Conservation (phyloP, 306 rosid genomes). For the Malus orientalis region DNA sequence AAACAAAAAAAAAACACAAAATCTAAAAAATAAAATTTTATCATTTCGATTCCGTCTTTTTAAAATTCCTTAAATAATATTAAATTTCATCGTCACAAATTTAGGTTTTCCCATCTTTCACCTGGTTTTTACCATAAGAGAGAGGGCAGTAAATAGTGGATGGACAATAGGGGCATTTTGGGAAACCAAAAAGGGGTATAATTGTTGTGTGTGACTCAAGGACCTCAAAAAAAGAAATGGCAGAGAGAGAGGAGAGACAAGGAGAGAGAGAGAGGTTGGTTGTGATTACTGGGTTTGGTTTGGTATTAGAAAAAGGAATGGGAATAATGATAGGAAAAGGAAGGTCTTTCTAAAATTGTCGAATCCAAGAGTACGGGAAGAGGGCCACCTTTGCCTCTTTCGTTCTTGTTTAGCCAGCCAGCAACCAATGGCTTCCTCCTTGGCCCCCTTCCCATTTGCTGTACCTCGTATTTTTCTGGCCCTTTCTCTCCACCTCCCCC, state of each 20-base stretch:
- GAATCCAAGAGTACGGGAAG: conserved; percentile 96
- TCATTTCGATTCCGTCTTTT: too few species aligned
- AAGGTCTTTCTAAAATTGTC: conserved; percentile 65
- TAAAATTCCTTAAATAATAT: too few species aligned
- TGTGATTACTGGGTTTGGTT: conserved; percentile 13
- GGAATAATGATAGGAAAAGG: conserved; percentile 61
- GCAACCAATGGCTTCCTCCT: conserved; percentile 26
- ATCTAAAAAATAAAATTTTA: too few species aligned
- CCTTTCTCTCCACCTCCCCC: conserved; percentile 17
- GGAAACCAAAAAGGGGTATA: background rate
- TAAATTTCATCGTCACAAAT: background rate
- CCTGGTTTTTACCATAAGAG: conserved; percentile 33
- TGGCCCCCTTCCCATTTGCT: conserved; percentile 23
- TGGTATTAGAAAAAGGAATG: conserved; percentile 43
- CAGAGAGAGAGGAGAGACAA: background rate
- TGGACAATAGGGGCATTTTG: conserved; percentile 11
- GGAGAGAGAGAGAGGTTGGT: background rate
- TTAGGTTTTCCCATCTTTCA: background rate
- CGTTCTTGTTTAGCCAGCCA: conserved; percentile 22
- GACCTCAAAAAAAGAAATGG: background rate
- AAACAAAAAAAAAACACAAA: too few species aligned
- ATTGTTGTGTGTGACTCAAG: background rate
- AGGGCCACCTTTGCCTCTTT: conserved; percentile 79
- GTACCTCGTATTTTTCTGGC: conserved; percentile 75
- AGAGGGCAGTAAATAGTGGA: conserved; percentile 11